Evolutionary conservation across 352 stramenopile genomes (phyloP).

Genomic region (Phytophthora sp.): DNA sequence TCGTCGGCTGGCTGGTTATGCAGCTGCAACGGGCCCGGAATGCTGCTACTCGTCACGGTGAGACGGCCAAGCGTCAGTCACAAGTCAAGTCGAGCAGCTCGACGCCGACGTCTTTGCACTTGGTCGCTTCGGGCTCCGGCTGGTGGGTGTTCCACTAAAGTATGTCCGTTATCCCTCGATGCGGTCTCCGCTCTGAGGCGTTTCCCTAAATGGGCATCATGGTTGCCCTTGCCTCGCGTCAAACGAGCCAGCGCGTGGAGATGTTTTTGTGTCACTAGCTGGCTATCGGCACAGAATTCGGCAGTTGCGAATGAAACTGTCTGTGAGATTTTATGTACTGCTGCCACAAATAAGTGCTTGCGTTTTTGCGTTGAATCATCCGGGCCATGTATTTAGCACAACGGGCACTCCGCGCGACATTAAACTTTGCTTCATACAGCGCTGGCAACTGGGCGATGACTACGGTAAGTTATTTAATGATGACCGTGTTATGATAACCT

Average conservation of each 20-base stretch:
- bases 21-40: conserved; percentile 23
- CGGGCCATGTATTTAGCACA: conserved; percentile 4
- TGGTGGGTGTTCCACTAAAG: too few relatives aligned
- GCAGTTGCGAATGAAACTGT: conserved; percentile 26
- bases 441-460: too few relatives aligned
- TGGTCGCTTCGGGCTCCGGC: conserved; percentile 7
- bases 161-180: background rate
- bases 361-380: background rate
- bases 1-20: conserved; percentile 22
- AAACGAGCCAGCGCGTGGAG: conserved; percentile 16
- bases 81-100: background rate
- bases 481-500: too few relatives aligned
- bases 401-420: background rate
- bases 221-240: background rate
- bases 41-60: conserved; percentile 33
- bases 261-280: too few relatives aligned
- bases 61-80: background rate
- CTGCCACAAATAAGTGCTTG: background rate
- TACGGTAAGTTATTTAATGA: too few relatives aligned
- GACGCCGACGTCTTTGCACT: background rate
- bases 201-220: conserved; percentile 9
- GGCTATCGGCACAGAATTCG: conserved; percentile 20
- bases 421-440: background rate
- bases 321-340: conserved; percentile 3
- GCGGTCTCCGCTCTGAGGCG: background rate